These are phyloP conservation scores for Rhodosporidiobolus sp. DNA, from an alignment of 768 basidiomycete species.

Conservation along the genomic window DNA sequence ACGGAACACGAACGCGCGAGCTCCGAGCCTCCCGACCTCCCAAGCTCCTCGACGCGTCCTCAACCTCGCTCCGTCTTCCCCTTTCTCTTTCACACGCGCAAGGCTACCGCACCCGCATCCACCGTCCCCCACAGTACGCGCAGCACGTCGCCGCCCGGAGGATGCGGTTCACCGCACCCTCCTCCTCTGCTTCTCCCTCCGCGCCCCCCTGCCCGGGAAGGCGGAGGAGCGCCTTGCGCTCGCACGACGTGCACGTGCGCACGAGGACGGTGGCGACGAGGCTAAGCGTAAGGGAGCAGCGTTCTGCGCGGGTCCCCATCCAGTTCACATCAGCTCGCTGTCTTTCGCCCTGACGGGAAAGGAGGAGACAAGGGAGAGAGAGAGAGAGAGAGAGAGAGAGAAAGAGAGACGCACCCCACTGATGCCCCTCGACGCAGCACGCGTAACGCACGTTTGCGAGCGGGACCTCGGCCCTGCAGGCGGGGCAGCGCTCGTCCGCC, in stretches of 20 bases:
- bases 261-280: conserved; percentile 15
- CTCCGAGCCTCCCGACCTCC: too few species aligned
- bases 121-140: conserved; percentile 20
- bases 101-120: conserved; percentile 7
- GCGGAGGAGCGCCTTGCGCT: conserved; percentile 17
- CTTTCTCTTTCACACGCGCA: not conserved
- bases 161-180: not conserved
- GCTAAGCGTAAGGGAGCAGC: conserved; percentile 24
- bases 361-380: not conserved
- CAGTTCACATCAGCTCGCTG: not conserved
- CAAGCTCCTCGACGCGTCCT: too few species aligned
- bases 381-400: too few species aligned
- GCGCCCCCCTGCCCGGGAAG: not conserved
- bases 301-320: not conserved
- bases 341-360: too few species aligned
- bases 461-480: conserved; percentile 9
- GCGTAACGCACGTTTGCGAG: conserved; percentile 13
- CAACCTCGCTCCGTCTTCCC: too few species aligned
- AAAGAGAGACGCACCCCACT: conserved; percentile 15
- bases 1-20: too few species aligned
- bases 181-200: too few species aligned
- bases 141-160: conserved; percentile 8
- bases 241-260: conserved; percentile 15
- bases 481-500: conserved; percentile 11
- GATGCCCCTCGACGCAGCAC: conserved; percentile 8